Evolutionary conservation across 352 stramenopile genomes (phyloP), one percentile per base, ranked within the genome.

Genomic region (Globisporangium nunn): DNA sequence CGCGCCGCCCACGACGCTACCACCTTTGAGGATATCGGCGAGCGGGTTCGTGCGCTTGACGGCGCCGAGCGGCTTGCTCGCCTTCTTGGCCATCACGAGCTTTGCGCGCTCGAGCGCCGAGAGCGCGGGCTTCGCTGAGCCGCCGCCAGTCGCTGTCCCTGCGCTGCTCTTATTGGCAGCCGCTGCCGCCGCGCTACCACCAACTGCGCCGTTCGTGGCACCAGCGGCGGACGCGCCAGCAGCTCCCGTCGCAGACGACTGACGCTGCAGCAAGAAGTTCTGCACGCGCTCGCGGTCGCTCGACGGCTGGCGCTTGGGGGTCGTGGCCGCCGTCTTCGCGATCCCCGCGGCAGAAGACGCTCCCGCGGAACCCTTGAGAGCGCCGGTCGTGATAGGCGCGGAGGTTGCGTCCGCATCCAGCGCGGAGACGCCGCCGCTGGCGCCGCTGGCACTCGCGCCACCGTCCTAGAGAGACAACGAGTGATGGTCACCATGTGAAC

Each of bases 31-130:
- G 50, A 93, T 87, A 51, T 91, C 83, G 2, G 83, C 82, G 18
- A 93, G 64, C 6, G 83, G 83, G 50, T 93, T 93, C 30, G 73
- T 72, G 33, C 81, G 75, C 62, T 91, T 93, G 4, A 88, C 75
- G 1, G 79, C 63, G 29, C 58, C 33, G 10, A 6, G 47, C 15
- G 17, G 30, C 23, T 14, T 58, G 4, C 33, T 58, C 14, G 64
- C 59, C 62, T 90, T 92, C 60, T 88, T 88, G 30, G 79, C 72
- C 82, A 92, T 90, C 14, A 92, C 33, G 3, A 86, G 63, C 60
- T 92, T 92, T 11, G 81, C 82, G 41, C 82, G 75, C 49, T 90
- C 82, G 6, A 90, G 63, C 0, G 79, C 82, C 12, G 79, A 89
- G 55, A 90, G 66, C 39, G 64, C 54, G 1, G 39, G 39, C 15